Conservation (phyloP, 345 rosid genomes). For the Syzygium grande region DNA sequence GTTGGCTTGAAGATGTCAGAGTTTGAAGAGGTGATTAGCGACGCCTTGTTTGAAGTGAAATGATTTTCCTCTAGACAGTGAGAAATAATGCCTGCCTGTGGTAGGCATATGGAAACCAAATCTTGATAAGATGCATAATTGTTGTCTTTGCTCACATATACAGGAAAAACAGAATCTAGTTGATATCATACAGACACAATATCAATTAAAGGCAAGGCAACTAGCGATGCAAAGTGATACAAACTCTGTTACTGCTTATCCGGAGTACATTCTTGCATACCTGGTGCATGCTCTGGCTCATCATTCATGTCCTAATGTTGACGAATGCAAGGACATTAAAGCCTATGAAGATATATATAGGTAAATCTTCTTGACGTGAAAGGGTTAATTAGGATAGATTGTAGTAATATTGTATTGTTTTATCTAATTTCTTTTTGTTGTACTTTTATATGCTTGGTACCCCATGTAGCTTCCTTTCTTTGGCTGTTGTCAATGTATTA, state of each 20-base stretch:
- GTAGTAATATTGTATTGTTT: background rate
- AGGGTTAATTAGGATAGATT: background rate
- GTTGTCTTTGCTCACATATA: slow-evolving; percentile 10
- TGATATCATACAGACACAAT: slow-evolving; percentile 79
- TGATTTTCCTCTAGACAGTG: background rate
- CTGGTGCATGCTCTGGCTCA: slow-evolving; percentile 84
- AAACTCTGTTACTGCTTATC: slow-evolving; percentile 36
- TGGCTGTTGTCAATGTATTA: background rate
- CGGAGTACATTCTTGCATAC: slow-evolving; percentile 64
- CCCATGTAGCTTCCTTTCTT: background rate
- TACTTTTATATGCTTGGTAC: background rate
- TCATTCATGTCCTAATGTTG: slow-evolving; percentile 68
- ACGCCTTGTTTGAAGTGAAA: slow-evolving; percentile 9
- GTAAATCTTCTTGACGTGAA: slow-evolving; percentile 12
- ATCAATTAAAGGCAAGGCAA: slow-evolving; percentile 70
- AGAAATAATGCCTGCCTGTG: background rate
- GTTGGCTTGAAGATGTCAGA: slow-evolving; percentile 36
- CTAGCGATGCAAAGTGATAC: slow-evolving; percentile 57
- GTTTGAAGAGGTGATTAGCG: slow-evolving; percentile 57
- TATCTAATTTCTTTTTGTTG: background rate
- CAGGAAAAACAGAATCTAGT: slow-evolving; percentile 86
- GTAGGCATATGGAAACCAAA: background rate
- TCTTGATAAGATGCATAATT: background rate
- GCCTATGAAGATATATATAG: slow-evolving; percentile 71
- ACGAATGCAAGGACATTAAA: slow-evolving; percentile 79